phyloP scores from a whole-genome alignment of 768 basidiomycete species.

The Kwoniella sp. region DNA sequence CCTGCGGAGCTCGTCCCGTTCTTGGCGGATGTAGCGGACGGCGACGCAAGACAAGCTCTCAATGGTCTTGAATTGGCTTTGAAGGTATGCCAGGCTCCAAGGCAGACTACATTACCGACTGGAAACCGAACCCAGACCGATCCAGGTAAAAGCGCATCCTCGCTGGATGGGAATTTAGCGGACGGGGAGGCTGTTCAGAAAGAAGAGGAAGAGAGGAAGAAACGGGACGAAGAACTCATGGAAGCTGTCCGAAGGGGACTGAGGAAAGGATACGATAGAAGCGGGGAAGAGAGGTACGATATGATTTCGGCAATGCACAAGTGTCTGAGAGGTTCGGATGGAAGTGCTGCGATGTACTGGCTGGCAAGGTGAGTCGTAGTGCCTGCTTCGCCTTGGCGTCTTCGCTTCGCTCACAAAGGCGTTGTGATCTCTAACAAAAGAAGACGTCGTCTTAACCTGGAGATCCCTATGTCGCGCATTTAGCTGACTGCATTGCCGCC shows the following conservation, averaged over 20 bases:
- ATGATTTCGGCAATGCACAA: slow-evolving; percentile 86
- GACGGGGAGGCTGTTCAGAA: neutral
- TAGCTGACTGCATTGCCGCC: neutral
- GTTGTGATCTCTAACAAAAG: no score
- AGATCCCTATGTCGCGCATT: neutral
- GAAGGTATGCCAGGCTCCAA: slow-evolving; percentile 45
- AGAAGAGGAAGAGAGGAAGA: slow-evolving; percentile 29
- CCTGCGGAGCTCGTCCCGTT: slow-evolving; percentile 46
- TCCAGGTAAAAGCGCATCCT: no score
- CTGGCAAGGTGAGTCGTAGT: slow-evolving; percentile 62
- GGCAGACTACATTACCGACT: slow-evolving; percentile 10
- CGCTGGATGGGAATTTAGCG: no score
- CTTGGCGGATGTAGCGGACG: slow-evolving; percentile 57
- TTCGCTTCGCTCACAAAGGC: no score
- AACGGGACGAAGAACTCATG: slow-evolving; percentile 62
- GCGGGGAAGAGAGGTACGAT: slow-evolving; percentile 75
- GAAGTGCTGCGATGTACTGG: slow-evolving; percentile 82
- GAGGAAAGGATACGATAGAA: slow-evolving; percentile 72
- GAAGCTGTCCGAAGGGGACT: slow-evolving; percentile 58
- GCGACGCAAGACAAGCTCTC: slow-evolving; percentile 76
- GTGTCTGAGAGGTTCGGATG: slow-evolving; percentile 73
- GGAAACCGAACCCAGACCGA: no score
- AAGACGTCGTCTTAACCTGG: no score
- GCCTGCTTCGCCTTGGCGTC: neutral
- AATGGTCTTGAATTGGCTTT: slow-evolving; percentile 74